Base-by-base conservation (phyloP, 768 basidiomycete species). In the Lepiota venenata region DNA sequence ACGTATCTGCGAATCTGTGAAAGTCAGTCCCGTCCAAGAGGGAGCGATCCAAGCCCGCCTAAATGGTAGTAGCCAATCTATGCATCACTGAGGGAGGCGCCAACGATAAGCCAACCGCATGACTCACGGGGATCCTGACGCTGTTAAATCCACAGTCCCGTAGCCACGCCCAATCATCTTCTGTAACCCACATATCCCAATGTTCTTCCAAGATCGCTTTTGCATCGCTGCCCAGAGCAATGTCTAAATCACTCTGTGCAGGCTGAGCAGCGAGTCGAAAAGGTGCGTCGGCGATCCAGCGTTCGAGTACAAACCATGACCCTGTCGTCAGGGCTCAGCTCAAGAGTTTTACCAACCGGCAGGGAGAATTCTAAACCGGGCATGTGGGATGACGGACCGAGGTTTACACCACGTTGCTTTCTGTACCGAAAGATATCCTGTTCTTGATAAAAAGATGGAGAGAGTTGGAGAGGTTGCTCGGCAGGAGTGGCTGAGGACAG, bases 391-490 rank as follows among this genome's bases (percentile, higher is more conserved):
- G 58, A 68, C 77, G 65, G 64, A 85, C 90, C 90, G 9, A 93
- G 79, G 66, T 93, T 93, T 4, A 91, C 84, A n/a, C 90, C 90
- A 50, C 83, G 77, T 61, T 89, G 88, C 62, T 83, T 86, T 58
- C 90, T 77, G 69, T 82, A 87, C 36, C 81, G 75, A 61, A 81
- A 72, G 29, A 68, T 47, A 18, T 62, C 58, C 20, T 60, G 49
- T 21, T 51, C 52, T 15, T 32, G 14, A 36, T 38, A 47, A 37
- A 54, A 54, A 11, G 45, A 54, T 29, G 37, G 3, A 9, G 52
- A 47, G 38, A 44, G 45, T 9, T 41, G 18, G 29, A n/a, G 43
- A 15, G 11, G 1, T 9, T 22, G 12, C 16, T 32, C 8, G 21
- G 38, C 4, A 18, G 14, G 18, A 35, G 35, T 15, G 38, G 25